Evolutionary conservation across 306 rosid genomes (phyloP), one percentile per base, ranked within the genome.

Genomic region (Fragaria nilgerrensis): DNA sequence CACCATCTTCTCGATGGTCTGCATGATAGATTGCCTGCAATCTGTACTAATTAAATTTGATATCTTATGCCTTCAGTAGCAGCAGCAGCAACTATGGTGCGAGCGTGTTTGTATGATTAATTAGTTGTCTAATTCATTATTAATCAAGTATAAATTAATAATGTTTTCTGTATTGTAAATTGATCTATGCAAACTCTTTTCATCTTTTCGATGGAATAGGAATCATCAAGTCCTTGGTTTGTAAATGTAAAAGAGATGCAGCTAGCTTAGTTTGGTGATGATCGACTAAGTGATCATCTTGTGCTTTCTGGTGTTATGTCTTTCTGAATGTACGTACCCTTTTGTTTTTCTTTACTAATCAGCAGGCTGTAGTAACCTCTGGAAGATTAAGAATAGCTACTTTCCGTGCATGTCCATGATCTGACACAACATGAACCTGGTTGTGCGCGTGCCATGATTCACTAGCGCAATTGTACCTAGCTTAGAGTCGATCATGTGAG

Each of bases 1-100:
- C 78, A 37, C 62, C 88, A 19, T 66, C 85, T 43, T 86, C 84
- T 58, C 84, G 77, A 45, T 85, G 85, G 84, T 84, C 89, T 9
- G 83, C 86, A 43, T 83, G 81, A 87, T 20, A 25, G 12, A 29
- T 62, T 62, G 20, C 17, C 4, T 15, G 0, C 11, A 14, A 4
- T 27, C 67, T 58, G 34, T 41, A 7, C 44, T 41, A 41, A 36
- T 17, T 17, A 16, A 34, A 65, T 3, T 19, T 8, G 23, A 19
- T 29, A 36, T 64, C 19, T 0, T 9, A 63, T 63, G 7, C 41
- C 12, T 29, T 63, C 68, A 29, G n/a, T 15, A 13, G 34, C 68
- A 29, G 44, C 44, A 61, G 15, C 34, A 63, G 68, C 44, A 14
- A 34, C 68, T 16, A 5, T 63, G 39, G 22, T 64, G 44, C 11